phyloP scores from a whole-genome alignment of 2,329 filamentous ascomycete genomes.

The Epichloe sylvatica region DNA sequence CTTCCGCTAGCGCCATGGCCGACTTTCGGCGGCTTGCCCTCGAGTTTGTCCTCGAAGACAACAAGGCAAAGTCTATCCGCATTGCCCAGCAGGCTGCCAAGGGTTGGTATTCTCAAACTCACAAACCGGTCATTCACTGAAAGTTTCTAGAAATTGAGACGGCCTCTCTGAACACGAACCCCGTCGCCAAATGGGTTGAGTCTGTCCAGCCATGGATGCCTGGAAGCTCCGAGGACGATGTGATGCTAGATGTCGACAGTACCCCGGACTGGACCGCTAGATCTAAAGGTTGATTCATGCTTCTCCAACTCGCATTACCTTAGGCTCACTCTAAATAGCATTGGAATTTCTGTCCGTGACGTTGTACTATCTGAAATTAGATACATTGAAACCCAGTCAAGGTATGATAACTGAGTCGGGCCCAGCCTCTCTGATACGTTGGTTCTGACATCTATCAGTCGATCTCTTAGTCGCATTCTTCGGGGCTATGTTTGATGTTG shows the following conservation, averaged over 20 bases:
- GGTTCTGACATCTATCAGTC: constrained; percentile 15
- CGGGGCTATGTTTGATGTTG: constrained; percentile 42
- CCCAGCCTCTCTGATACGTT: neutral
- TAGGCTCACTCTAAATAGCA: constrained; percentile 21
- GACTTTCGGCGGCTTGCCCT: constrained; percentile 38
- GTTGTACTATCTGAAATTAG: constrained; percentile 31
- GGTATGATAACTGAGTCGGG: constrained; percentile 17
- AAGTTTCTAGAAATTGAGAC: constrained; percentile 28
- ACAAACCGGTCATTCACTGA: constrained; percentile 3
- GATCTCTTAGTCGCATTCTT: constrained; percentile 40
- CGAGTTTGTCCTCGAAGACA: constrained; percentile 39
- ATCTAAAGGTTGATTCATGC: constrained; percentile 29
- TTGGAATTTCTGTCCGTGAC: constrained; percentile 43
- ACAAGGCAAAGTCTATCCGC: constrained; percentile 24
- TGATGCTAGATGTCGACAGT: constrained; percentile 24
- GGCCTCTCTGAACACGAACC: constrained; percentile 27
- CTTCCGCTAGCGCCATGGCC: constrained; percentile 25
- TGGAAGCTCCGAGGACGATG: constrained; percentile 23
- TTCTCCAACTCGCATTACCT: neutral
- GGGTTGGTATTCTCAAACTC: constrained; percentile 14
- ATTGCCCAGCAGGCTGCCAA: constrained; percentile 33
- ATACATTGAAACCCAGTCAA: constrained; percentile 36
- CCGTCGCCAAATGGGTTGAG: constrained; percentile 40
- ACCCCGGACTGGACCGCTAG: constrained; percentile 38
- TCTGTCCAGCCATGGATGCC: constrained; percentile 43